A percentile compares a stretch with the other conserved stretches of the same genome.
phyloP scores from a whole-genome alignment of 78 protist species.

The Monosiga brevicollis region DNA sequence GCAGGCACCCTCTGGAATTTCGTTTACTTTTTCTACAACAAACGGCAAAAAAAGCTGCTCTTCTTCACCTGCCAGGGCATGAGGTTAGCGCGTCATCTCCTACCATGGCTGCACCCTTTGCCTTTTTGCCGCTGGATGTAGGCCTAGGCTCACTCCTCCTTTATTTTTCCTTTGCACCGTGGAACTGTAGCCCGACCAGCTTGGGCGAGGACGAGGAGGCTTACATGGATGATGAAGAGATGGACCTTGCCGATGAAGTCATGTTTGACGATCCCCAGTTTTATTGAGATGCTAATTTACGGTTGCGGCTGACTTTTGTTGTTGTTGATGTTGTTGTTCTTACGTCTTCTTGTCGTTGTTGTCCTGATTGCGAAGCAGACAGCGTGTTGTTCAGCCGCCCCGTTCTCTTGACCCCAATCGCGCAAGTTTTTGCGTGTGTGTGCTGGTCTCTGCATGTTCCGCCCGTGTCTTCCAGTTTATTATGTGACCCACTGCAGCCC shows the following conservation, averaged over 20 bases:
- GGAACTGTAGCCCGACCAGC: too few species aligned
- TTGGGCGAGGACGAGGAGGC: too few species aligned
- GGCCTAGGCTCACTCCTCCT: too few species aligned
- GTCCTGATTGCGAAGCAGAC: background rate
- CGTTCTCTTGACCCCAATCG: background rate
- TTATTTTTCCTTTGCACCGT: too few species aligned
- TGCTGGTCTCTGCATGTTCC: background rate
- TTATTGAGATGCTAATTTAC: background rate
- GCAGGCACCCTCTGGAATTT: background rate
- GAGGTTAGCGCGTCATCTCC: too few species aligned
- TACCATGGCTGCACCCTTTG: too few species aligned
- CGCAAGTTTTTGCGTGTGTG: background rate
- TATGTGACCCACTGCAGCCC: background rate
- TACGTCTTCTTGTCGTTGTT: background rate
- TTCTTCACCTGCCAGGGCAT: too few species aligned
- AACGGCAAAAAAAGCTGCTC: background rate
- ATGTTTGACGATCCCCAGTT: background rate
- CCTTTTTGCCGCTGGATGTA: too few species aligned
- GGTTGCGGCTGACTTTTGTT: background rate
- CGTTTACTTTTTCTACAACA: background rate
- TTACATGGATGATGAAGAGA: too few species aligned
- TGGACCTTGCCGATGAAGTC: background rate
- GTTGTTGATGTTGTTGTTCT: background rate
- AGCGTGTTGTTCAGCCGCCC: background rate
- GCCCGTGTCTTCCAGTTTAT: background rate